A percentile compares a stretch with the other conserved stretches of the same genome.
Evolutionary conservation across 495 filamentous ascomycete genomes (phyloP).

Genomic region (Cairneyella variabilis): DNA sequence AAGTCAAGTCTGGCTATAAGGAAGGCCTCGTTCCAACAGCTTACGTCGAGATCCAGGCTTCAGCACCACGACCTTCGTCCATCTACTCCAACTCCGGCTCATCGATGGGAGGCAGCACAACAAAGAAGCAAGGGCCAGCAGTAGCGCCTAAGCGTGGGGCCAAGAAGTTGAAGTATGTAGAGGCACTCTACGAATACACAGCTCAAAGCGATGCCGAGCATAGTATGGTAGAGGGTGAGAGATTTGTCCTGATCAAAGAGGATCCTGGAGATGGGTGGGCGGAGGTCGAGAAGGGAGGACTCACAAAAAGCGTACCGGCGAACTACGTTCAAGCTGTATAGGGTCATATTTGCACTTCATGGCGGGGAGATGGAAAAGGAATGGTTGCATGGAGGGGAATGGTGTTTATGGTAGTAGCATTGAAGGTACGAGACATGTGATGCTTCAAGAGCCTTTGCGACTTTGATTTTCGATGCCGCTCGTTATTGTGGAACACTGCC

Average conservation of each 20-base stretch:
- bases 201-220: slow-evolving; percentile 83
- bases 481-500: no score
- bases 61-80: slow-evolving; percentile 53
- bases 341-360: no score
- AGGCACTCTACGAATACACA: slow-evolving; percentile 88
- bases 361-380: not conserved
- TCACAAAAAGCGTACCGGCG: slow-evolving; percentile 87
- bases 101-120: slow-evolving; percentile 55
- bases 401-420: not conserved
- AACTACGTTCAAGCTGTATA: slow-evolving; percentile 83
- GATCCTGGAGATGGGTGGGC: slow-evolving; percentile 94
- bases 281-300: slow-evolving; percentile 89
- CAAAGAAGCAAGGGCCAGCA: slow-evolving; percentile 87
- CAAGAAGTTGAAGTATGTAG: slow-evolving; percentile 92
- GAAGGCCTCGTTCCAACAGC: slow-evolving; percentile 84
- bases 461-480: no score
- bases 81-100: slow-evolving; percentile 79
- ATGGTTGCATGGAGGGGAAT: not conserved
- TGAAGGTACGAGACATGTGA: not conserved
- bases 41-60: slow-evolving; percentile 61
- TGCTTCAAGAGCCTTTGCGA: no score
- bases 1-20: slow-evolving; percentile 61
- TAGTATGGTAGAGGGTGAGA: slow-evolving; percentile 85
- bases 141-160: slow-evolving; percentile 90
- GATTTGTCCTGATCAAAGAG: slow-evolving; percentile 80